Percentiles rank a stretch among this genome's conserved stretches.
Evolutionary conservation across 768 basidiomycete species (phyloP).

Genomic region (Hirschioporus abietinus): DNA sequence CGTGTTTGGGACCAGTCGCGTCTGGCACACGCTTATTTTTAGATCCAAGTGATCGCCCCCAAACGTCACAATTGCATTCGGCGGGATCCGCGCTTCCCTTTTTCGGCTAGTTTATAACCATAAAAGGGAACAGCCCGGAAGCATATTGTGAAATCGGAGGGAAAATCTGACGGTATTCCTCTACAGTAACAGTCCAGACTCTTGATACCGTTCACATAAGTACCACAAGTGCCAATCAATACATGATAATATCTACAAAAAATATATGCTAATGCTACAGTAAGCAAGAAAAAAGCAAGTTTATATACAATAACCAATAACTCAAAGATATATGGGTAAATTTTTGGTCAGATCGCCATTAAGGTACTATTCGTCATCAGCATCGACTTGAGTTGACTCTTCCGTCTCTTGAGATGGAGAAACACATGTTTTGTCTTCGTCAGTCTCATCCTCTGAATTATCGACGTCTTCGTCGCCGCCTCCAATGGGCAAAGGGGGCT

Average conservation of each 20-base stretch:
- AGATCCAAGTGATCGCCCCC: not conserved
- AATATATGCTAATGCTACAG: not conserved
- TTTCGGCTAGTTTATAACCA: not conserved
- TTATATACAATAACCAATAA: not conserved
- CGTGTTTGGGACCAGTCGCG: not conserved
- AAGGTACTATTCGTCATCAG: not conserved
- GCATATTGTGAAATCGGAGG: not conserved
- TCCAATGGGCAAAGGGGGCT: constrained; percentile 44
- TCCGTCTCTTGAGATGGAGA: not conserved
- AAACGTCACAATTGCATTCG: not conserved
- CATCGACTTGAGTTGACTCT: not conserved
- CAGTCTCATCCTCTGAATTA: constrained; percentile 4
- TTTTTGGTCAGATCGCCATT: not conserved
- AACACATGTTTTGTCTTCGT: constrained; percentile 2
- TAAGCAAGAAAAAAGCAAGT: not conserved
- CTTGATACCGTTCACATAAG: too few relatives aligned
- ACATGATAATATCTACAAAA: not conserved
- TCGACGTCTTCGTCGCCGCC: constrained; percentile 20
- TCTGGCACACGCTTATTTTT: not conserved
- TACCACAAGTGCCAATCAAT: not conserved
- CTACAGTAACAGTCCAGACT: too few relatives aligned
- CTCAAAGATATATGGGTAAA: not conserved
- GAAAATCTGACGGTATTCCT: too few relatives aligned
- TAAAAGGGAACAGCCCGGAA: not conserved
- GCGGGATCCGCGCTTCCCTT: not conserved